Percentiles rank a stretch among this genome's conserved stretches.
These are phyloP conservation scores for Xylariaceae sp. DNA, from an alignment of 2,329 filamentous ascomycete genomes.

Conservation along the genomic window DNA sequence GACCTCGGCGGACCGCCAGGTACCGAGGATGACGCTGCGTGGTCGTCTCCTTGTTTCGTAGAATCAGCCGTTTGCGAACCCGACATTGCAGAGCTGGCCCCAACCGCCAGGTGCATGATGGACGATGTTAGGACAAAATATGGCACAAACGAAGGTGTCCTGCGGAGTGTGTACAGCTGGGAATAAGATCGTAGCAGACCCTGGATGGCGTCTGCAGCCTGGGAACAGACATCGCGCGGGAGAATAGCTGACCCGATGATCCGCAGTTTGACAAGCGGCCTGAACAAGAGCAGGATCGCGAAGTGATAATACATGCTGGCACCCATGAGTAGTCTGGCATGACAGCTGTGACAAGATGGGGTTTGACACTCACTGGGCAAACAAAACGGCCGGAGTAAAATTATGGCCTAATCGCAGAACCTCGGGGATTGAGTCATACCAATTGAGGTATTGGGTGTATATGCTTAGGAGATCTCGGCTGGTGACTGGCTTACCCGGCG, in stretches of 20 bases:
- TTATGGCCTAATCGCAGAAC: slow-evolving; percentile 62
- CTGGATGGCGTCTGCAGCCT: slow-evolving; percentile 58
- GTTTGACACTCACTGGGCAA: slow-evolving; percentile 61
- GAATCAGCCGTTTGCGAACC: slow-evolving; percentile 19
- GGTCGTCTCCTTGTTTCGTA: too few species aligned
- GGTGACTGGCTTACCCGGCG: slow-evolving; percentile 62
- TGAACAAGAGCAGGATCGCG: slow-evolving; percentile 67
- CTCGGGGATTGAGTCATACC: slow-evolving; percentile 66
- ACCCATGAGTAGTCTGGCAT: neutral
- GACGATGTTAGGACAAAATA: slow-evolving; percentile 59
- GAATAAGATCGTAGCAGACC: slow-evolving; percentile 54
- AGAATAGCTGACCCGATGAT: slow-evolving; percentile 61
- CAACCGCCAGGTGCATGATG: slow-evolving; percentile 58
- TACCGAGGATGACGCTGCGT: too few species aligned
- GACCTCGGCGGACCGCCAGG: too few species aligned
- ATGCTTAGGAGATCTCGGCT: slow-evolving; percentile 59
- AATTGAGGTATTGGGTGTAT: slow-evolving; percentile 66
- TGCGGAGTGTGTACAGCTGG: slow-evolving; percentile 53
- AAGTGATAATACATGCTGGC: slow-evolving; percentile 67
- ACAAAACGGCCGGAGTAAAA: slow-evolving; percentile 68
- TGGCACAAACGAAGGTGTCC: slow-evolving; percentile 58
- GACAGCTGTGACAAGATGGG: neutral
- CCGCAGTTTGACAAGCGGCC: slow-evolving; percentile 63
- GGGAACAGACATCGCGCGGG: slow-evolving; percentile 62
- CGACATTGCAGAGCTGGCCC: slow-evolving; percentile 32